phyloP scores from a whole-genome alignment of 257 asterid genomes.

The Capsicum baccatum region DNA sequence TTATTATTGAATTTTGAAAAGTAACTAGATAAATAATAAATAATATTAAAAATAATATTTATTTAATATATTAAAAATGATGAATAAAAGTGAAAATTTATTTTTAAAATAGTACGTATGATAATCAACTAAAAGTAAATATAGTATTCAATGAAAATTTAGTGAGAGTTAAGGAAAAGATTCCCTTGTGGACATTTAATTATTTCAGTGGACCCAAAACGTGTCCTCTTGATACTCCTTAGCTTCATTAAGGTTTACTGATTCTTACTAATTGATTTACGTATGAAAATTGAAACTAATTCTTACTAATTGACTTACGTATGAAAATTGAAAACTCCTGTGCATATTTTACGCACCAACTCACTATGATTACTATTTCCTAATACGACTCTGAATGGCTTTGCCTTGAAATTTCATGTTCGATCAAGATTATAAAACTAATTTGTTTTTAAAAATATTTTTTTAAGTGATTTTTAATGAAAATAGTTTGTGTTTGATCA shows the following conservation, averaged over 20 bases:
- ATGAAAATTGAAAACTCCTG: neutral
- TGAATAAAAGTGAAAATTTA: too few relatives aligned
- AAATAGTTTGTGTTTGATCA: too few relatives aligned
- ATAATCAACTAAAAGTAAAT: too few relatives aligned
- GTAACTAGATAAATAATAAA: too few relatives aligned
- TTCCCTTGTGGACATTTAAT: neutral
- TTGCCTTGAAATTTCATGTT: neutral
- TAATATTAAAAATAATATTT: too few relatives aligned
- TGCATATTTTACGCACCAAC: neutral
- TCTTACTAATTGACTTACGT: neutral
- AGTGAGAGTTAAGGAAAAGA: slow-evolving; percentile 1
- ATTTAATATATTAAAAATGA: too few relatives aligned
- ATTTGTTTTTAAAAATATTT: too few relatives aligned
- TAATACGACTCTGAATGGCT: neutral
- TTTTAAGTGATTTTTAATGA: too few relatives aligned
- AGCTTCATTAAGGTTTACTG: neutral
- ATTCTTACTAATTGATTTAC: neutral
- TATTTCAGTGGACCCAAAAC: neutral
- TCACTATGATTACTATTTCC: neutral
- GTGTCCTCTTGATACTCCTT: neutral
- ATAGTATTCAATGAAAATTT: too few relatives aligned
- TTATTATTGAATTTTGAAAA: too few relatives aligned
- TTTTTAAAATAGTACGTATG: too few relatives aligned
- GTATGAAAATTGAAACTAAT: neutral
- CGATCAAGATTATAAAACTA: too few relatives aligned